These are phyloP conservation scores for Alloteropsis angusta DNA, from an alignment of 202 grass and related monocot genomes.

Conservation along the genomic window DNA sequence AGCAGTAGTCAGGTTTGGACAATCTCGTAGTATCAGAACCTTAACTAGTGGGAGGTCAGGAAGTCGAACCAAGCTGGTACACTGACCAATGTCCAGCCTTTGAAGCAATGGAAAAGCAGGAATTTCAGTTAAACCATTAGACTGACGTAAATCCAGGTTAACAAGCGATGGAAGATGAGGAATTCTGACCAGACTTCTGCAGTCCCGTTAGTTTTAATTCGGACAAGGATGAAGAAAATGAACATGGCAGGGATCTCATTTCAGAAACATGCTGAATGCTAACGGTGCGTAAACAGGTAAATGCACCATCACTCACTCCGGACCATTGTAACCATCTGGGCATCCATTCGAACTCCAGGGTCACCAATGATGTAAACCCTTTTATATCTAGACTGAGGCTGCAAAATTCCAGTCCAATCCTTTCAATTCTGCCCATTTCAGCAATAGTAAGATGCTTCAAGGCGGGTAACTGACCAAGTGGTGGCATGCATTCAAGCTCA, in stretches of 20 bases:
- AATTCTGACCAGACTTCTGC: not conserved
- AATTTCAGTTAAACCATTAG: not conserved
- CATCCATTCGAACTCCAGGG: not conserved
- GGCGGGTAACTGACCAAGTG: not conserved
- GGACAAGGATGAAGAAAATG: not conserved
- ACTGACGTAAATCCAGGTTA: not conserved
- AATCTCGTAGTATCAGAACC: too few relatives aligned
- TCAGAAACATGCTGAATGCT: not conserved
- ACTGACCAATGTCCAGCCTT: too few relatives aligned
- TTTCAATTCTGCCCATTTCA: not conserved
- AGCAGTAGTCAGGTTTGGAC: not conserved
- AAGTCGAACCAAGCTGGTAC: too few relatives aligned
- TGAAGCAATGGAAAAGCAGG: not conserved
- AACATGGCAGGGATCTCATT: conserved; percentile 4
- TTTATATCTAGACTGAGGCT: not conserved
- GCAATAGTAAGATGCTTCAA: not conserved
- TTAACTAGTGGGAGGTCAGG: not conserved
- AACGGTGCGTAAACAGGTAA: not conserved
- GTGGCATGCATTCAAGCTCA: not conserved
- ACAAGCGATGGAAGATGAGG: not conserved
- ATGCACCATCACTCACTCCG: not conserved
- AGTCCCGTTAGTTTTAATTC: not conserved
- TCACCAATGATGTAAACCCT: not conserved
- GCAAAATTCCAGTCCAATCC: not conserved
- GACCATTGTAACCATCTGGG: not conserved